Conservation (phyloP, 2,329 filamentous ascomycete species). For the Aspergillus fumigatus region DNA sequence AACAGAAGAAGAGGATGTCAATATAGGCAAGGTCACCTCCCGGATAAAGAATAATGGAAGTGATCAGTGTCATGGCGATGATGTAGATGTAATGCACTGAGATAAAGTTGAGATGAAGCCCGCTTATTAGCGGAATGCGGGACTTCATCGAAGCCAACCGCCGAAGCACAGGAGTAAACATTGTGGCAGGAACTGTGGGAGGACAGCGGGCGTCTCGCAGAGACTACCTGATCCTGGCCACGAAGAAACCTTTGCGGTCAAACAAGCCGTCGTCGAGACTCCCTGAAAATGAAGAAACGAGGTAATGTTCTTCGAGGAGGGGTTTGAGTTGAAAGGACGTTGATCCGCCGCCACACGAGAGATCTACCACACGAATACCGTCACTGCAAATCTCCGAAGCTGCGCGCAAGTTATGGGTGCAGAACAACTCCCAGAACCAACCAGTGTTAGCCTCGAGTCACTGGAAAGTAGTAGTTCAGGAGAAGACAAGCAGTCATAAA, state of each 20-base stretch:
- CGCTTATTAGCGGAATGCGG: conserved; percentile 34
- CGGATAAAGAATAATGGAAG: conserved; percentile 72
- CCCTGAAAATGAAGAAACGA: neutral
- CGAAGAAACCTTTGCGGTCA: neutral
- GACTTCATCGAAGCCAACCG: conserved; percentile 22
- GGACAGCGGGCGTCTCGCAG: conserved; percentile 1
- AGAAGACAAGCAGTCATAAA: neutral
- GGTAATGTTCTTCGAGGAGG: neutral
- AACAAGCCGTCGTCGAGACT: neutral
- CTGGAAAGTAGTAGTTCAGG: neutral
- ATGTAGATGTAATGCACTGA: conserved; percentile 66
- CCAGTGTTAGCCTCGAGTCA: conserved; percentile 3
- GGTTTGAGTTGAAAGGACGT: neutral
- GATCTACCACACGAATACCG: neutral
- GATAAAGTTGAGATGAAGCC: conserved; percentile 43
- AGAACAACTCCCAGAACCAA: neutral
- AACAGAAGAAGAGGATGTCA: conserved; percentile 84
- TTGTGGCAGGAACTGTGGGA: conserved; percentile 12
- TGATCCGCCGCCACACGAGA: neutral
- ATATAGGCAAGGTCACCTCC: conserved; percentile 66
- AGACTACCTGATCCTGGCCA: neutral
- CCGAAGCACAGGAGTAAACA: conserved; percentile 26
- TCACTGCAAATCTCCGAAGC: neutral
- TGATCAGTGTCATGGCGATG: conserved; percentile 65
- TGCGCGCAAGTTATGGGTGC: neutral